Evolutionary conservation across 495 filamentous ascomycete genomes (phyloP), one percentile per base, ranked within the genome.

Genomic region (Penicillium desertorum): DNA sequence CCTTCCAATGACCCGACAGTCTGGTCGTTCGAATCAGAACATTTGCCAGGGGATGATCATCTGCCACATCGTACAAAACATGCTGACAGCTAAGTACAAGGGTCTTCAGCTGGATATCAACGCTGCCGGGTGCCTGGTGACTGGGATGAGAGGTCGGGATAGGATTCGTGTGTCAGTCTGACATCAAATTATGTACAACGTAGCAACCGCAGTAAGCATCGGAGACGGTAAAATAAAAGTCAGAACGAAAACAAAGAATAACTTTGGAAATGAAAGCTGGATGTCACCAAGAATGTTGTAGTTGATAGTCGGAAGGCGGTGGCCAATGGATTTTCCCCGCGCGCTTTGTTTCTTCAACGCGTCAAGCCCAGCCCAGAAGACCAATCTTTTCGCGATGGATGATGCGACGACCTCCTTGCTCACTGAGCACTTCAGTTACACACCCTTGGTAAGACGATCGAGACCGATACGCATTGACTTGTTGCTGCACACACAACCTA

Each of bases 351-450:
- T 58, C 59, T 58, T 27, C 54, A 52, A 63, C 66, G 62, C 45
- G 51, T 61, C 59, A 58, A 65, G 43, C 36, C 53, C 30, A 39
- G 17, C 25, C 34, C 30, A 55, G 48, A 49, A 48, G n/a, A 17
- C 34, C 34, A 53, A 50, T 36, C 50, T 2, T 59, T 55, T 56
- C 44, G 57, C 61, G 36, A 79, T 79, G 76, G 75, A 75, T 54
- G 76, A 79, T 61, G 74, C 73, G 56, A 75, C 76, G 16, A 89
- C 81, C 27, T 86, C 90, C 54, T 80, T 98, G 62, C 82, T 98
- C 62, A 96, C 95, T 8, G 94, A 98, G 81, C 94, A 98, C 68
- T 88, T 98, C 64, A 88, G 89, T 59, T 96, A 96, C 65, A 93
- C 94, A 2, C 94, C 94, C 25, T 79, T 96, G 59, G 93, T 96